Percentiles rank a stretch among this genome's conserved stretches.
These are phyloP conservation scores for Fusarium miscanthi DNA, from an alignment of 2,329 filamentous ascomycete genomes.

Conservation along the genomic window DNA sequence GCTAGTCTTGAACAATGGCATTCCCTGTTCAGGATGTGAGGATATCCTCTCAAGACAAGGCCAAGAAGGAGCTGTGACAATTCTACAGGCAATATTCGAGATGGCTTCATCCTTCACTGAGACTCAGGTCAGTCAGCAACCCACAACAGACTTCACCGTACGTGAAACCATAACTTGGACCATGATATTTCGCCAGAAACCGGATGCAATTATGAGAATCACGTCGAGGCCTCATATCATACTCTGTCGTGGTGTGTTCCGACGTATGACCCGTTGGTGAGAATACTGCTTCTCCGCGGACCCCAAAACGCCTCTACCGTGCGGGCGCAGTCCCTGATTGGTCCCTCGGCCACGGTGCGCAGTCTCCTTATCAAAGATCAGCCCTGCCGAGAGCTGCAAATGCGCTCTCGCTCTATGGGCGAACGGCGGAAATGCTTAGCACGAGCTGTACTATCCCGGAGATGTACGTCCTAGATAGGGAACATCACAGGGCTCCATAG, in stretches of 20 bases:
- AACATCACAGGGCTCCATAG: slow-evolving; percentile 23
- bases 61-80: neutral
- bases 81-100: neutral
- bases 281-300: slow-evolving; percentile 40
- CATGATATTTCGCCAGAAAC: slow-evolving; percentile 8
- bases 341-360: neutral
- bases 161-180: neutral
- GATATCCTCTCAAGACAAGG: neutral
- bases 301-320: neutral
- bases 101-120: slow-evolving; percentile 24
- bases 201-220: slow-evolving; percentile 18
- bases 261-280: slow-evolving; percentile 36
- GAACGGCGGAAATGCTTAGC: slow-evolving; percentile 37
- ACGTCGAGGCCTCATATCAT: slow-evolving; percentile 24
- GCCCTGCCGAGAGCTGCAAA: slow-evolving; percentile 16
- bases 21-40: neutral
- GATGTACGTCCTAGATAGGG: slow-evolving; percentile 40
- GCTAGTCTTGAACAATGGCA: neutral
- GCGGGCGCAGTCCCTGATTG: slow-evolving; percentile 32
- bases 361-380: slow-evolving; percentile 42
- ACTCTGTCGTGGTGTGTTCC: slow-evolving; percentile 28
- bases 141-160: slow-evolving; percentile 12
- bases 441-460: slow-evolving; percentile 26
- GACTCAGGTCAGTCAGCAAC: slow-evolving; percentile 16
- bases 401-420: slow-evolving; percentile 17